A percentile compares a stretch with the other conserved stretches of the same genome.
Evolutionary conservation across 176 grass and related monocot genomes (phyloP).

Genomic region (Elymus sibiricus): DNA sequence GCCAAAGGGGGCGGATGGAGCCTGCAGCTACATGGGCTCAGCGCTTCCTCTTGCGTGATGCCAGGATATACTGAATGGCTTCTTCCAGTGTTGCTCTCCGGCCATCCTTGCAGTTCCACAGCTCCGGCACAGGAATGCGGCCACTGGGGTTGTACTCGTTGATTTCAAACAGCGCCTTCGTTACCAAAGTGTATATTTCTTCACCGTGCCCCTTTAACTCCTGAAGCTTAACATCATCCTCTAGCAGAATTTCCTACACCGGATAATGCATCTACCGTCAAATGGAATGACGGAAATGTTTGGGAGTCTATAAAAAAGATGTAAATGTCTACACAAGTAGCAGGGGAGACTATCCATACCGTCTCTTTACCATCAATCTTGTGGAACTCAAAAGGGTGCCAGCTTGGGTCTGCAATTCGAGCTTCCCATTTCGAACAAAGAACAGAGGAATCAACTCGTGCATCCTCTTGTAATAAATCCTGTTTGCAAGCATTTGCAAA

Average conservation of each 20-base stretch:
- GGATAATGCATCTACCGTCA: not conserved
- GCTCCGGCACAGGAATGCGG: constrained; percentile 18
- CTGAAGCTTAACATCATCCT: constrained; percentile 39
- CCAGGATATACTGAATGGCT: not conserved
- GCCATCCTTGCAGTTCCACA: constrained; percentile 21
- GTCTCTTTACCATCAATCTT: constrained; percentile 10
- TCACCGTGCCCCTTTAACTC: constrained; percentile 34
- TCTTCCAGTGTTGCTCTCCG: not conserved
- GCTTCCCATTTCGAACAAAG: constrained; percentile 47
- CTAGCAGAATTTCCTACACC: constrained; percentile 37
- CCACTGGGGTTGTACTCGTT: constrained; percentile 45
- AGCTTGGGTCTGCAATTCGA: constrained; percentile 33
- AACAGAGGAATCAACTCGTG: not conserved
- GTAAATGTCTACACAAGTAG: not conserved
- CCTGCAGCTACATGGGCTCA: not conserved
- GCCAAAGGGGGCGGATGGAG: not conserved
- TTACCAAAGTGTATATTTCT: constrained; percentile 32
- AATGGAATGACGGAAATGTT: not conserved
- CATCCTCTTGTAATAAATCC: constrained; percentile 31
- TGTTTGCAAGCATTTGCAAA: constrained; percentile 32
- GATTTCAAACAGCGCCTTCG: constrained; percentile 40
- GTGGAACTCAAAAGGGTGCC: constrained; percentile 51
- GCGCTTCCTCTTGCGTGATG: constrained; percentile 5
- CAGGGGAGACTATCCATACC: constrained; percentile 17
- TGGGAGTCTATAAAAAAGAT: not conserved